Conservation (phyloP, 371 early-diverging fungal genomes). For the Mortierella sp. region DNA sequence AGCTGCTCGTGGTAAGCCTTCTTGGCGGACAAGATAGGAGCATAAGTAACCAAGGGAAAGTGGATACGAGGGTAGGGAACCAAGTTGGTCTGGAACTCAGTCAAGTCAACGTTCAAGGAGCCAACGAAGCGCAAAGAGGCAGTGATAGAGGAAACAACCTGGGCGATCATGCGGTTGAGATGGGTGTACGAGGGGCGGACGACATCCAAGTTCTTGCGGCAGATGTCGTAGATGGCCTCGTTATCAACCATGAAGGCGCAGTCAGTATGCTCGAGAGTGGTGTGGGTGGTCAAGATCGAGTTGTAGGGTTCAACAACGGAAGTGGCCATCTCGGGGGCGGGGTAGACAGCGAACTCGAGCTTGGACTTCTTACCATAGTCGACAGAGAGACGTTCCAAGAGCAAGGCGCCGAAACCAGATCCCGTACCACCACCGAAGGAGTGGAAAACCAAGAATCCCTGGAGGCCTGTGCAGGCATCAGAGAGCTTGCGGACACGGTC, state of each 20-base stretch:
- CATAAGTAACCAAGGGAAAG: conserved; percentile 96
- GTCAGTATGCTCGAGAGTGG: conserved; percentile 98
- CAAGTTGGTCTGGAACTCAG: conserved; percentile 98
- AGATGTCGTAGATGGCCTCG: conserved; percentile 99
- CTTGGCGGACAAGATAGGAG: conserved; percentile 91
- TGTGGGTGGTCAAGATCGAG: conserved; percentile 98
- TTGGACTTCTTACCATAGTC: conserved; percentile 99
- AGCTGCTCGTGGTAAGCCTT: conserved; percentile 96
- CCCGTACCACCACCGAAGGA: conserved; percentile 99
- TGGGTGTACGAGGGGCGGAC: conserved; percentile 98
- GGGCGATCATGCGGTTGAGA: conserved; percentile 99
- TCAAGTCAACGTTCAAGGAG: conserved; percentile 95
- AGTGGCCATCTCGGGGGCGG: conserved; percentile 98
- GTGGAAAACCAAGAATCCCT: conserved; percentile 98
- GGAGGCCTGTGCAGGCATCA: conserved; percentile 98
- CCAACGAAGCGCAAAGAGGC: conserved; percentile 99
- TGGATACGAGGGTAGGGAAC: conserved; percentile 97
- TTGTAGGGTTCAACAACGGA: conserved; percentile 98
- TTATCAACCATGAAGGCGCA: conserved; percentile 99
- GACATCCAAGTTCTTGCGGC: conserved; percentile 98
- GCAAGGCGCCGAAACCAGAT: conserved; percentile 98
- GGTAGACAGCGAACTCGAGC: conserved; percentile 99
- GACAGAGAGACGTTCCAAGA: conserved; percentile 96
- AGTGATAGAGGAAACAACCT: conserved; percentile 99
- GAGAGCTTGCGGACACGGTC: conserved; percentile 98